Conservation (phyloP, 164 flowering plant genomes). For the Saururus chinensis region DNA sequence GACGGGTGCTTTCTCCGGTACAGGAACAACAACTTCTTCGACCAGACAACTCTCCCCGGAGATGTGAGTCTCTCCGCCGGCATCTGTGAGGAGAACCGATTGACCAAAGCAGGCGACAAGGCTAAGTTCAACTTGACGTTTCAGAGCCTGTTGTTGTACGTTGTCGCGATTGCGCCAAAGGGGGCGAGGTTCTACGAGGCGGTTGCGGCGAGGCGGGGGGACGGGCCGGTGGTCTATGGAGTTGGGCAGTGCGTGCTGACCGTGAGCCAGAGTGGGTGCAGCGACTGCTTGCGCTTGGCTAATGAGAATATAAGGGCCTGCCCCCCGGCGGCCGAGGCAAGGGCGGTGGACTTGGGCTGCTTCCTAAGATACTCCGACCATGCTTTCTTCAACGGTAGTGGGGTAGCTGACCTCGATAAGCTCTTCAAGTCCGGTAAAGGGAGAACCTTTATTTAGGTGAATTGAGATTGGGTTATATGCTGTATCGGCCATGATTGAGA, state of each 20-base stretch:
- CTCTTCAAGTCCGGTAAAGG: conserved; percentile 22
- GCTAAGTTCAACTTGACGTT: conserved; percentile 13
- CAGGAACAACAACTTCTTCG: conserved; percentile 31
- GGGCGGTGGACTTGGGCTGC: conserved; percentile 50
- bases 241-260: conserved; percentile 46
- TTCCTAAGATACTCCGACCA: conserved; percentile 43
- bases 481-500: not conserved
- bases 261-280: conserved; percentile 25
- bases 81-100: not conserved
- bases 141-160: conserved; percentile 14
- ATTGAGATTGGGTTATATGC: not conserved
- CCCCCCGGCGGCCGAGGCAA: conserved; percentile 26
- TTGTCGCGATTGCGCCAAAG: conserved; percentile 26
- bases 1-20: conserved; percentile 54
- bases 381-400: conserved; percentile 30
- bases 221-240: conserved; percentile 20
- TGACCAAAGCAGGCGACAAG: conserved; percentile 8
- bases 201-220: conserved; percentile 16
- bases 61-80: conserved; percentile 22
- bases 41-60: conserved; percentile 27
- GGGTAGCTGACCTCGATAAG: conserved; percentile 23
- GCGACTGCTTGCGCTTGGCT: conserved; percentile 37
- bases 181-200: conserved; percentile 24
- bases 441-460: not conserved
- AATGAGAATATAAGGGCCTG: conserved; percentile 23